Evolutionary conservation across 2,329 filamentous ascomycete genomes (phyloP).

Genomic region (Grosmannia huntii): DNA sequence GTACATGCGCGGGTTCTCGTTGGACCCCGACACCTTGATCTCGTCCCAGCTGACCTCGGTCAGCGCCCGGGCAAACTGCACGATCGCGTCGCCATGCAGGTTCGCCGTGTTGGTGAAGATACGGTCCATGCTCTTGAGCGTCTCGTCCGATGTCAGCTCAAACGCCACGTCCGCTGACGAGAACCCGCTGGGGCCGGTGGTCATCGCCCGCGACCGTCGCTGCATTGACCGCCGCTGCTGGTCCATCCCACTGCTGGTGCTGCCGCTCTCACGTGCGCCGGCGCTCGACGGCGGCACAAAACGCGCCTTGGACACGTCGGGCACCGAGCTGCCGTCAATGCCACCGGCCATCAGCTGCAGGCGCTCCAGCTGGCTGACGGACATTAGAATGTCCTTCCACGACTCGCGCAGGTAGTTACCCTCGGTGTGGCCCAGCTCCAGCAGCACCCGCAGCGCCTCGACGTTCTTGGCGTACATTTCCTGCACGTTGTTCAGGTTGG

Average conservation of each 20-base stretch:
- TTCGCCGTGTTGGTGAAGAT: constrained; percentile 97
- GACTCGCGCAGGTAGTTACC: constrained; percentile 80
- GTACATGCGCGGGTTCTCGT: constrained; percentile 91
- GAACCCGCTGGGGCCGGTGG: constrained; percentile 51
- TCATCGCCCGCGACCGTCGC: constrained; percentile 41
- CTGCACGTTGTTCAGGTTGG: constrained; percentile 87
- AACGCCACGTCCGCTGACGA: constrained; percentile 66
- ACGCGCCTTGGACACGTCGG: constrained; percentile 77
- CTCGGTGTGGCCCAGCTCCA: constrained; percentile 87
- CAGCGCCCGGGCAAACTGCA: constrained; percentile 83
- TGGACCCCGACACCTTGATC: constrained; percentile 92
- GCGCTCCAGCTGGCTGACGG: constrained; percentile 88
- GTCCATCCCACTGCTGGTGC: not conserved
- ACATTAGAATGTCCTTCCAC: constrained; percentile 92
- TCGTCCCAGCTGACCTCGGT: constrained; percentile 98
- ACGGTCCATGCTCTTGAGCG: constrained; percentile 82
- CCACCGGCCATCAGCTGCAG: constrained; percentile 91
- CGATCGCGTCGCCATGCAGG: constrained; percentile 84
- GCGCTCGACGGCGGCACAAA: constrained; percentile 43
- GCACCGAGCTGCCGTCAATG: constrained; percentile 82
- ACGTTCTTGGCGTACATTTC: constrained; percentile 96
- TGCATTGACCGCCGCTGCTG: constrained; percentile 53
- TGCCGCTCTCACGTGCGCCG: constrained; percentile 15
- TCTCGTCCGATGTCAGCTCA: constrained; percentile 73
- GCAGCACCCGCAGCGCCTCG: constrained; percentile 79